Percentiles rank a stretch among this genome's conserved stretches.
Conservation (phyloP, 2,329 filamentous ascomycete species). For the Diplodia intermedia region DNA sequence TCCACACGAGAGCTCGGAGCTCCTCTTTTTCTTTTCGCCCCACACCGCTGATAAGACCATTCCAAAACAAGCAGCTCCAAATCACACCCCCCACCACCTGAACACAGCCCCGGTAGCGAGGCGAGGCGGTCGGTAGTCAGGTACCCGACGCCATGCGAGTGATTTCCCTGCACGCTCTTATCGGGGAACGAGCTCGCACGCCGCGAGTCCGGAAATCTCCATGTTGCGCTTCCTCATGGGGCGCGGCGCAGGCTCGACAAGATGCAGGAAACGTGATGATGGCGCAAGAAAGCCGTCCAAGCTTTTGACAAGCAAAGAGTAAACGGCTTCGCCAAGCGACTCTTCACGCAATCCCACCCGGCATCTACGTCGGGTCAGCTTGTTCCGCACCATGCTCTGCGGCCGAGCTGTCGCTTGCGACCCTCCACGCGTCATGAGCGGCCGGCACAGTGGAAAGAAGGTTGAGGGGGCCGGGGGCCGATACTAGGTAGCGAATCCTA, state of each 20-base stretch:
- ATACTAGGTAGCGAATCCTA: background rate
- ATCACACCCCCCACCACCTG: background rate
- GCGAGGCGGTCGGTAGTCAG: slow-evolving; percentile 3
- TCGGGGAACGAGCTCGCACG: background rate
- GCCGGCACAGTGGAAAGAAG: background rate
- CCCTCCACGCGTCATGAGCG: background rate
- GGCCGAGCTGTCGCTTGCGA: background rate
- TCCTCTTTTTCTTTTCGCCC: background rate
- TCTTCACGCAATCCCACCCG: too few species aligned
- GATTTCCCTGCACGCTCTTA: slow-evolving; percentile 1
- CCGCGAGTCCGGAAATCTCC: background rate
- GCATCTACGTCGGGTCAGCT: background rate
- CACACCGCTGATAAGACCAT: slow-evolving; percentile 21
- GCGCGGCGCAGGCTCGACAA: background rate
- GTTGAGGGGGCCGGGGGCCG: background rate
- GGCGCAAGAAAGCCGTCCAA: background rate
- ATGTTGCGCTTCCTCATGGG: background rate
- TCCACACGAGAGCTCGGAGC: slow-evolving; percentile 10
- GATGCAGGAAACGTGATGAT: background rate
- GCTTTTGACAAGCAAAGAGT: slow-evolving; percentile 6
- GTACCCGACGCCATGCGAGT: slow-evolving; percentile 24
- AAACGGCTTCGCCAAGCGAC: background rate
- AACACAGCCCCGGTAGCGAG: background rate
- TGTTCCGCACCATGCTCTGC: background rate
- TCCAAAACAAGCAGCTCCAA: slow-evolving; percentile 23